Evolutionary conservation across 352 stramenopile species (phyloP).

Genomic region (Phytophthora tubulina): DNA sequence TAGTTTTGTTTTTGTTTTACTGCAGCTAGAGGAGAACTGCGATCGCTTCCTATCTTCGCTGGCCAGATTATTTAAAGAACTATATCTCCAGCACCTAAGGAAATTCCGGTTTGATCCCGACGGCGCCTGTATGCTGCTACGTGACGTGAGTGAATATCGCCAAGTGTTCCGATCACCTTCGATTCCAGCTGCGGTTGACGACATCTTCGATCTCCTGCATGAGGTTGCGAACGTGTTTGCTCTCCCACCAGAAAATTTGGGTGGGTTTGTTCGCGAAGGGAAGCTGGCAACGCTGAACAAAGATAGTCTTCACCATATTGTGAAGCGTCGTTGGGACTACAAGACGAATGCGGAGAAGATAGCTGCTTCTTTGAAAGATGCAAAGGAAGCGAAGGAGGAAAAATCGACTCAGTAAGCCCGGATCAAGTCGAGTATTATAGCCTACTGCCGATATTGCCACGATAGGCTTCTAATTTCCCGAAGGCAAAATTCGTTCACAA

Average conservation of each 20-base stretch:
- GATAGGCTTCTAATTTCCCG: too few relatives aligned
- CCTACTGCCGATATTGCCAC: too few relatives aligned
- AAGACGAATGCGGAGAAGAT: slow-evolving; percentile 84
- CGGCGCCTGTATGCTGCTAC: slow-evolving; percentile 83
- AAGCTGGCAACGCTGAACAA: slow-evolving; percentile 74
- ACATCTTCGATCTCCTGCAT: slow-evolving; percentile 81
- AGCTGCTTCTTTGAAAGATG: slow-evolving; percentile 49
- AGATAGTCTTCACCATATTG: slow-evolving; percentile 65
- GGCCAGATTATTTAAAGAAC: slow-evolving; percentile 69
- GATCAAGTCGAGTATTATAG: too few relatives aligned
- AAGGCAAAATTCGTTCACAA: too few relatives aligned
- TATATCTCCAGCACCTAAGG: slow-evolving; percentile 79
- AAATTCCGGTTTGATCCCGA: slow-evolving; percentile 87
- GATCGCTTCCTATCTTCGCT: slow-evolving; percentile 69
- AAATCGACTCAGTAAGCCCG: slow-evolving; percentile 5
- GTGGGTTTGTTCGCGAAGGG: slow-evolving; percentile 77
- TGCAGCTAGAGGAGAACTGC: slow-evolving; percentile 70
- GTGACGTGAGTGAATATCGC: slow-evolving; percentile 79
- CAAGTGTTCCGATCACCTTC: slow-evolving; percentile 63
- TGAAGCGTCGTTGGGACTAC: slow-evolving; percentile 88
- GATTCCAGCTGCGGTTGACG: slow-evolving; percentile 52
- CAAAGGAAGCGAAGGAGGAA: slow-evolving; percentile 33
- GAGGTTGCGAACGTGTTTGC: slow-evolving; percentile 86
- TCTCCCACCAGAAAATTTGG: slow-evolving; percentile 80
- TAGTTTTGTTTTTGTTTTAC: not conserved